Base-by-base conservation (phyloP, 306 rosid species). In the Cyclanthera cordifolia region DNA sequence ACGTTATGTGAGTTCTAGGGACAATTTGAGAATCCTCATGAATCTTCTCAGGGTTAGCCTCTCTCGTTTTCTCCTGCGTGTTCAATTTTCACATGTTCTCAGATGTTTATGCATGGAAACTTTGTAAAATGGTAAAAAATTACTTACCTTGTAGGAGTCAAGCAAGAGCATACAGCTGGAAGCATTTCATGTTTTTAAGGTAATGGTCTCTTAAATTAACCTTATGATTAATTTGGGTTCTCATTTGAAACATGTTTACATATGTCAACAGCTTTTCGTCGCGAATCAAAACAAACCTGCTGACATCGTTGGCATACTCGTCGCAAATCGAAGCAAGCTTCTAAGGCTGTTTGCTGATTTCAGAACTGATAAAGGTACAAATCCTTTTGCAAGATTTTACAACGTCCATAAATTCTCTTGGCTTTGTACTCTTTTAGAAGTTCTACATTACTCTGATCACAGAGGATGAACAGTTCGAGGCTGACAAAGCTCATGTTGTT, bases 141-240 rank as follows among this genome's bases (percentile, higher is more conserved):
- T 66, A 67, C 37, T 17, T 71, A 4, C 1, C 25, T 74, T 75
- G 81, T 83, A 93, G 99, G 99, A 93, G 72, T 82, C 93, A 21
- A 93, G 99, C 88, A 93, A 93, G 85, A 93, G 90, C 90, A 93
- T 93, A 74, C 99, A 90, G 81, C 76, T 90, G 12, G 99, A 93
- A 78, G 96, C 99, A 73, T 93, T 93, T 73, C 99, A 93, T 72
- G 96, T 93, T 69, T 93, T 90, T 77, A 93, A 93, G 99, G 99
- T 93, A 83, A 41, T 21, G 34, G 0, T 20, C 69, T 19, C 30
- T n/a, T n/a, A n/a, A 32, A 28, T 43, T 41, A 17, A 39, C 15
- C n/a, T 10, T 19, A 61, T 39, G 51, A 21, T 20, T 30, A 54
- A 37, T 10, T 12, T 34, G 9, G 12, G 19, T 5, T 13, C 45